Percentiles rank a stretch among this genome's conserved stretches.
phyloP scores from a whole-genome alignment of 1,284 basidiomycete genomes.

The Papiliotrema flavescens region DNA sequence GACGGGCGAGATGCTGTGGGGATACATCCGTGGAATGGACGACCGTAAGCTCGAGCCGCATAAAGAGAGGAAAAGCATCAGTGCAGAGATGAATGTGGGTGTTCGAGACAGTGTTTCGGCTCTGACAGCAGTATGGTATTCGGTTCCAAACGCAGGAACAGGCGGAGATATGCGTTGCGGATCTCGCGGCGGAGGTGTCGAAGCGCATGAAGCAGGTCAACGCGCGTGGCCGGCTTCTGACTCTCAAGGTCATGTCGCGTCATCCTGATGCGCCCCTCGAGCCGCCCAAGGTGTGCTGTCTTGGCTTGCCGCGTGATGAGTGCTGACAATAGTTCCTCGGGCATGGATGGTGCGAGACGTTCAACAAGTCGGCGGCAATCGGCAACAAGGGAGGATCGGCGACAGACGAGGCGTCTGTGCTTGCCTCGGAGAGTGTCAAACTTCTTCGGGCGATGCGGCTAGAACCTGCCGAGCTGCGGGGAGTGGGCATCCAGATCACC shows the following conservation, averaged over 20 bases:
- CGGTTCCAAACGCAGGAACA: slow-evolving; percentile 79
- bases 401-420: slow-evolving; percentile 66
- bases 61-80: slow-evolving; percentile 79
- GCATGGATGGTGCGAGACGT: slow-evolving; percentile 80
- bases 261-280: slow-evolving; percentile 83
- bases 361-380: slow-evolving; percentile 68
- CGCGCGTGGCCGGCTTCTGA: slow-evolving; percentile 68
- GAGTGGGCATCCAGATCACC: slow-evolving; percentile 87
- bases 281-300: slow-evolving; percentile 69
- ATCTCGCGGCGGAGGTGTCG: slow-evolving; percentile 72
- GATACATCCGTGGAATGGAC: slow-evolving; percentile 79
- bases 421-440: slow-evolving; percentile 75
- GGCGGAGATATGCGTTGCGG: slow-evolving; percentile 69
- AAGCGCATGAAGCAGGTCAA: slow-evolving; percentile 64
- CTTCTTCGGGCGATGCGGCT: slow-evolving; percentile 70
- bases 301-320: slow-evolving; percentile 9
- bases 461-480: slow-evolving; percentile 82
- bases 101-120: slow-evolving; percentile 15
- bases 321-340: slow-evolving; percentile 69
- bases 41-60: slow-evolving; percentile 72
- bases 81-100: slow-evolving; percentile 84
- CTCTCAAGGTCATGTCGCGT: slow-evolving; percentile 83
- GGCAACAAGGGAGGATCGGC: slow-evolving; percentile 59
- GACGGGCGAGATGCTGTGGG: slow-evolving; percentile 78
- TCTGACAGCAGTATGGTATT: slow-evolving; percentile 73